A percentile compares a stretch with the other conserved stretches of the same genome.
phyloP scores from a whole-genome alignment of 139 green algal genomes.

The Micromonas pusilla region DNA sequence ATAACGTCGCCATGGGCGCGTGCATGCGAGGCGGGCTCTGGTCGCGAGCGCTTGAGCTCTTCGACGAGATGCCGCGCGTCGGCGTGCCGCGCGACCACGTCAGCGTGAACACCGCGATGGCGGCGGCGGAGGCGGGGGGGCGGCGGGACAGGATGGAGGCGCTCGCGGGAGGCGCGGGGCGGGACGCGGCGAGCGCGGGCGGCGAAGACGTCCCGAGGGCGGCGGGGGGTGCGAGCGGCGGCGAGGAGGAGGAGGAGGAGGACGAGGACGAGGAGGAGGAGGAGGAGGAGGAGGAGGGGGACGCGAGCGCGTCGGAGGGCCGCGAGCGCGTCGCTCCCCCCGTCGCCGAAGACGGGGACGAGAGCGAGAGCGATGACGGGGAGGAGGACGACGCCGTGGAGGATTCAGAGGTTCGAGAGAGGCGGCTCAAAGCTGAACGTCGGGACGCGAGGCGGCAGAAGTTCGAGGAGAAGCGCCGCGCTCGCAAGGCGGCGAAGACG shows the following conservation, averaged over 20 bases:
- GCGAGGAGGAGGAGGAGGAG: conserved; percentile 1
- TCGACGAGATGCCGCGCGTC: neutral
- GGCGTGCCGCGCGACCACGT: neutral
- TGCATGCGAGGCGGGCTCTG: neutral
- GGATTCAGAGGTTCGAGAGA: neutral
- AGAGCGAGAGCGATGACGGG: neutral
- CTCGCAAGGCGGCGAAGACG: neutral
- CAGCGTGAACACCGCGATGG: conserved; percentile 21
- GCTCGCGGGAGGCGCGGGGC: neutral
- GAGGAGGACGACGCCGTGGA: neutral
- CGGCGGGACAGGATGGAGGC: neutral
- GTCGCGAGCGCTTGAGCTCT: conserved; percentile 9
- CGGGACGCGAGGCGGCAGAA: neutral
- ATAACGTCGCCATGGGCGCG: conserved; percentile 18
- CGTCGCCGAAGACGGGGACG: neutral
- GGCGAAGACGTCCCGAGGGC: neutral
- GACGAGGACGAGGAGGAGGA: neutral
- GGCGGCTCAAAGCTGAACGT: neutral
- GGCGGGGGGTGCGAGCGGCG: neutral
- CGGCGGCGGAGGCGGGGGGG: neutral
- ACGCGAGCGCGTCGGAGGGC: too few relatives aligned
- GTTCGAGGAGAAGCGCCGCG: conserved; percentile 10
- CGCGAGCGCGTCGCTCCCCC: too few relatives aligned
- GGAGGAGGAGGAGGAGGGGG: neutral
- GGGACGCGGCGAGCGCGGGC: neutral